phyloP scores from a whole-genome alignment of 352 stramenopile genomes.

The Nothophytophthora sp. region DNA sequence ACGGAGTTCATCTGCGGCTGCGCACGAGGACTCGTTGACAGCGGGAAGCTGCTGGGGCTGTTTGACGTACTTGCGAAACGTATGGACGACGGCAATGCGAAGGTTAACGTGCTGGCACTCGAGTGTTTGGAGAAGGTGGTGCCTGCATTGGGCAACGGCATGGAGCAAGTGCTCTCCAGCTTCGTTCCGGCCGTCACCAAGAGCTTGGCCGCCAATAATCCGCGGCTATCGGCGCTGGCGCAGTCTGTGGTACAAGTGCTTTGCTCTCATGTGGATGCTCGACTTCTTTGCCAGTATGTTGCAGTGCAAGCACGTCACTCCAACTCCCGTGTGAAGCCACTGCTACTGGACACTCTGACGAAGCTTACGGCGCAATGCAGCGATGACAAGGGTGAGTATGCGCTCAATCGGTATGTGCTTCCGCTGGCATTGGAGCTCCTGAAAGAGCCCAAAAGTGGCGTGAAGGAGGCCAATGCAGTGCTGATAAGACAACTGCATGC shows the following conservation, averaged over 20 bases:
- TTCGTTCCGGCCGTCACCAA: slow-evolving; percentile 60
- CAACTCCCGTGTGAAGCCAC: slow-evolving; percentile 62
- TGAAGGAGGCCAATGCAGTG: slow-evolving; percentile 60
- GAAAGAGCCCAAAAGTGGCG: slow-evolving; percentile 75
- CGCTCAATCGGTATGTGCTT: slow-evolving; percentile 63
- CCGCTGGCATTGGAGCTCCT: slow-evolving; percentile 69
- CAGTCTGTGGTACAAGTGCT: slow-evolving; percentile 45
- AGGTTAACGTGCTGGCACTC: slow-evolving; percentile 63
- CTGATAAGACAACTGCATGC: slow-evolving; percentile 36
- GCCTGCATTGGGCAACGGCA: slow-evolving; percentile 40
- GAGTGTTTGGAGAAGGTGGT: slow-evolving; percentile 61
- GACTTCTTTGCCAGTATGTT: slow-evolving; percentile 62
- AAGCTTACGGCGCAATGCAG: slow-evolving; percentile 24
- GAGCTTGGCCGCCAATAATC: slow-evolving; percentile 57
- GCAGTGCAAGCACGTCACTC: slow-evolving; percentile 40
- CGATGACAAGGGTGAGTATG: slow-evolving; percentile 61
- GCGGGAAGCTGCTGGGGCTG: slow-evolving; percentile 50
- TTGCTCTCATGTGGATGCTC: slow-evolving; percentile 43
- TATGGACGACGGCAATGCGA: slow-evolving; percentile 77
- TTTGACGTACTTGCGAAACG: slow-evolving; percentile 74
- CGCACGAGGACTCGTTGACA: slow-evolving; percentile 23
- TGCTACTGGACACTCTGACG: slow-evolving; percentile 53
- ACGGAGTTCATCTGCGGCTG: slow-evolving; percentile 34
- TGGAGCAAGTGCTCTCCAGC: slow-evolving; percentile 59
- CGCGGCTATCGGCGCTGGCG: slow-evolving; percentile 46